Conservation (phyloP, 441 rosid species). For the Melastoma candidum region DNA sequence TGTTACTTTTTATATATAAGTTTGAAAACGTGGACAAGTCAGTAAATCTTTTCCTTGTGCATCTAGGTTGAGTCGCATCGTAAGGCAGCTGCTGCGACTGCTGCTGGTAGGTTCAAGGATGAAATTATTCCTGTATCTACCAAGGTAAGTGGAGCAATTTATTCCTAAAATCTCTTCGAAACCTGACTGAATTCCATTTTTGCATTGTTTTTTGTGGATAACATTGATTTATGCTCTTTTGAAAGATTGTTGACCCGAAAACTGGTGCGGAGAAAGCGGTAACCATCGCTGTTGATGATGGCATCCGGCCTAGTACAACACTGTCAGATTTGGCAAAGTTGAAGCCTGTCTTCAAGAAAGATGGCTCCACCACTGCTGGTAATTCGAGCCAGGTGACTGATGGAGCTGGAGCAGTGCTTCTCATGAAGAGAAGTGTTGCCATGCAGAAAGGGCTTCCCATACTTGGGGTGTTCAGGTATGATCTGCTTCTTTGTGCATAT, state of each 20-base stretch:
- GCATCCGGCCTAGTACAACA: constrained; percentile 70
- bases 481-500: not conserved
- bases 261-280: constrained; percentile 74
- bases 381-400: constrained; percentile 87
- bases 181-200: too few species aligned
- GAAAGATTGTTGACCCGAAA: constrained; percentile 85
- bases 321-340: constrained; percentile 58
- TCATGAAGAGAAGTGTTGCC: constrained; percentile 93
- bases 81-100: constrained; percentile 93
- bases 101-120: constrained; percentile 78
- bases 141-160: constrained; percentile 39
- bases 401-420: constrained; percentile 97
- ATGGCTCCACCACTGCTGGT: constrained; percentile 97
- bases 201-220: not conserved
- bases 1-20: not conserved
- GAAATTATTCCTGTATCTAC: constrained; percentile 85
- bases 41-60: constrained; percentile 14
- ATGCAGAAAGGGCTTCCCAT: constrained; percentile 69
- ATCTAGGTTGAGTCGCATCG: constrained; percentile 88
- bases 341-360: constrained; percentile 82
- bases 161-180: too few species aligned
- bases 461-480: constrained; percentile 87
- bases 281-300: constrained; percentile 80
- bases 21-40: constrained; percentile 1
- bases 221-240: constrained; percentile 6